phyloP scores from a whole-genome alignment of 2,329 filamentous ascomycete species.

The Diaporthe ampelina region DNA sequence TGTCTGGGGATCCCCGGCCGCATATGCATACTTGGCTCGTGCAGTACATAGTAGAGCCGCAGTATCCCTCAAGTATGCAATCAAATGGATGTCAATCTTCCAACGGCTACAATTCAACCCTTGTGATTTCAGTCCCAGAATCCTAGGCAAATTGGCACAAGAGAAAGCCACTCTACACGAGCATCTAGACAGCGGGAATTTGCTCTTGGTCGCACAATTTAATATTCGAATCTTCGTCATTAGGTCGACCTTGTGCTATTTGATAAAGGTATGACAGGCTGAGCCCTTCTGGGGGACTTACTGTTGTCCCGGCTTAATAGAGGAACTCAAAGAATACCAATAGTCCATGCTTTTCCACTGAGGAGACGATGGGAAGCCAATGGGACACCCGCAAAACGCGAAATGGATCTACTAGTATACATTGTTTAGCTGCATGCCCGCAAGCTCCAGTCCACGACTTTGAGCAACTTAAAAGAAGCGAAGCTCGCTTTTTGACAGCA shows the following conservation, averaged over 20 bases:
- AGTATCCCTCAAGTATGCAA: no score
- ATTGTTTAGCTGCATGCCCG: not conserved
- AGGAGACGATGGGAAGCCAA: no score
- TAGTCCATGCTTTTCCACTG: no score
- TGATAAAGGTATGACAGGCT: not conserved
- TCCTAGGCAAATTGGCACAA: not conserved
- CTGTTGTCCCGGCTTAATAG: no score
- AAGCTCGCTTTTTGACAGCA: not conserved
- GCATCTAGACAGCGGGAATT: not conserved
- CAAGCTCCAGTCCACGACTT: not conserved
- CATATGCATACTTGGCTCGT: no score
- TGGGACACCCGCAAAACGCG: not conserved
- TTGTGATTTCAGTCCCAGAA: not conserved
- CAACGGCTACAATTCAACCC: not conserved
- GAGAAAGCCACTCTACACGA: no score
- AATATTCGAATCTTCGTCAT: not conserved
- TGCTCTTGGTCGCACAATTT: no score
- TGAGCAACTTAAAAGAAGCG: not conserved
- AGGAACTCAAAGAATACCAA: no score
- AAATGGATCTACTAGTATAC: no score
- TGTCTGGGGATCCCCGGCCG: no score
- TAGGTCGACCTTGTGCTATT: not conserved
- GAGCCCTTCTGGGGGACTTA: no score
- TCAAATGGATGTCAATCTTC: no score
- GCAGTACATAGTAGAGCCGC: not conserved